Evolutionary conservation across 2,329 filamentous ascomycete genomes (phyloP).

Genomic region (Diaporthe vexans): DNA sequence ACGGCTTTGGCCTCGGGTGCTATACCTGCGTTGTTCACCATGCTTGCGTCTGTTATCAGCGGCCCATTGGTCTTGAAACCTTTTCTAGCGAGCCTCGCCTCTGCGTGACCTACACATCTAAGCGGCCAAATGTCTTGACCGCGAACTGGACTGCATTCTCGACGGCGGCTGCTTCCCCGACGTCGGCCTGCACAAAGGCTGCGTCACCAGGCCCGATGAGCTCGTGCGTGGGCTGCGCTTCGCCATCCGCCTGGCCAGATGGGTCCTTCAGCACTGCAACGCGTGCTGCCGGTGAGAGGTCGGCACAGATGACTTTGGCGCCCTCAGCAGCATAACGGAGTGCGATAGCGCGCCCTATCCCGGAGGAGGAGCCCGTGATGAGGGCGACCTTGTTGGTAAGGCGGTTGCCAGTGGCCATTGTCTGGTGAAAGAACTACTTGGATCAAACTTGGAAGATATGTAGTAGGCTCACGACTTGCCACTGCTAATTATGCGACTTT

Average conservation of each 20-base stretch:
- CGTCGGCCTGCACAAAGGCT: conserved; percentile 14
- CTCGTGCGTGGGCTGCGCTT: conserved; percentile 11
- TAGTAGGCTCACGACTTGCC: neutral
- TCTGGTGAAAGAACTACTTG: neutral
- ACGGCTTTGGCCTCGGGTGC: conserved; percentile 44
- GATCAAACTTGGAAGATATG: neutral
- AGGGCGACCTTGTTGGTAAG: conserved; percentile 26
- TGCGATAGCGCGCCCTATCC: conserved; percentile 15
- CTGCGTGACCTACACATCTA: conserved; percentile 12
- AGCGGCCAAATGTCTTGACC: conserved; percentile 6
- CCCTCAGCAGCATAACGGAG: conserved; percentile 25
- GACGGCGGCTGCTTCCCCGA: conserved; percentile 5
- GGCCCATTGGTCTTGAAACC: neutral
- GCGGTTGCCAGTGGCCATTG: conserved; percentile 12
- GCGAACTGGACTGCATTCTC: conserved; percentile 20
- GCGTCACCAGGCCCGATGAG: neutral
- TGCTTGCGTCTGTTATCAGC: conserved; percentile 18
- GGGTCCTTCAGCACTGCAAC: neutral
- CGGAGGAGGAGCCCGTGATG: conserved; percentile 26
- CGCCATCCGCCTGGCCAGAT: neutral
- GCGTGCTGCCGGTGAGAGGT: conserved; percentile 9
- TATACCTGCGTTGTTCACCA: conserved; percentile 34
- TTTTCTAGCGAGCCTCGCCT: neutral
- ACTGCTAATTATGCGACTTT: neutral
- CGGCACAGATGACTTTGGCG: conserved; percentile 25